These are phyloP conservation scores for Saccharomycopsis hybrid DNA, from an alignment of 1,139 yeast species.

Conservation along the genomic window DNA sequence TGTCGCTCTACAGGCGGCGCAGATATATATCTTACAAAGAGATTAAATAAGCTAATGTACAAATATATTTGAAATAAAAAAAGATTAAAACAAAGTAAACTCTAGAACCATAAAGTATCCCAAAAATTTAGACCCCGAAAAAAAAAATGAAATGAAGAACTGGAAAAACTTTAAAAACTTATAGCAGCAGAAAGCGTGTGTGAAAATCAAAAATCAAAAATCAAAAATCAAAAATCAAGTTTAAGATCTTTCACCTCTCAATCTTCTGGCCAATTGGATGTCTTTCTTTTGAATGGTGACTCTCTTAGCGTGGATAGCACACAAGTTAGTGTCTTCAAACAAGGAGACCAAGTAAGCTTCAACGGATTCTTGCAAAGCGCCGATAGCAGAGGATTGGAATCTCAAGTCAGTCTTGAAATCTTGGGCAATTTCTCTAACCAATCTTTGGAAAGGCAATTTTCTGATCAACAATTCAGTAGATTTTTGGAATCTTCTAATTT, in stretches of 20 bases:
- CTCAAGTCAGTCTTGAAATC: constrained; percentile 87
- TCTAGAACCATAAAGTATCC: background rate
- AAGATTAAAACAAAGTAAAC: background rate
- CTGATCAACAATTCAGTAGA: constrained; percentile 81
- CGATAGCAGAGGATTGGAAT: constrained; percentile 85
- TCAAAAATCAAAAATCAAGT: constrained; percentile 3
- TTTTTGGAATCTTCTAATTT: constrained; percentile 88
- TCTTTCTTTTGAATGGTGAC: constrained; percentile 91
- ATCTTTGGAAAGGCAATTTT: constrained; percentile 88
- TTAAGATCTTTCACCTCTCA: constrained; percentile 76
- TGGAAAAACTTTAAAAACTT: background rate
- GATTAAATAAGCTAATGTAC: constrained; percentile 4
- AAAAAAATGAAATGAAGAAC: background rate
- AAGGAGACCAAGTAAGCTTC: constrained; percentile 78
- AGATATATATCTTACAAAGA: constrained; percentile 27
- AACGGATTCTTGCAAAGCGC: constrained; percentile 88
- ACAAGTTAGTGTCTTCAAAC: constrained; percentile 81
- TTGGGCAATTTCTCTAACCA: constrained; percentile 85
- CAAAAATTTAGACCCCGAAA: background rate
- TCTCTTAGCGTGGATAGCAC: constrained; percentile 92
- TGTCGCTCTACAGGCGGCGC: too few species aligned
- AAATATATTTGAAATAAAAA: background rate
- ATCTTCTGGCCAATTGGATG: constrained; percentile 87
- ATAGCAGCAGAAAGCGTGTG: background rate
- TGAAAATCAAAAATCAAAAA: background rate